These are phyloP conservation scores for Stephania cephalantha DNA, from an alignment of 164 flowering plant genomes.

Conservation along the genomic window DNA sequence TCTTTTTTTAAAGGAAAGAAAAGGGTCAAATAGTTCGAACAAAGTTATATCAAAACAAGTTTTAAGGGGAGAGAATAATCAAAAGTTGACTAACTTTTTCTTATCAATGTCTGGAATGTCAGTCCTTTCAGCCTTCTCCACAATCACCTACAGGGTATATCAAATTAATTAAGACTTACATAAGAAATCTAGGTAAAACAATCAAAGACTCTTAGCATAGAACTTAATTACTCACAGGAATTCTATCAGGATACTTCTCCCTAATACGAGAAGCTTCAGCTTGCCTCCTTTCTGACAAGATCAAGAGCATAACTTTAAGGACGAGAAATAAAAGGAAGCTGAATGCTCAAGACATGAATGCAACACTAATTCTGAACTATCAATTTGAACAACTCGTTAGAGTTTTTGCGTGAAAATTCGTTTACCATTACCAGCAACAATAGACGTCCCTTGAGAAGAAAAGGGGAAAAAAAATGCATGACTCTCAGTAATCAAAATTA, in stretches of 20 bases:
- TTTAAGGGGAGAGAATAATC: neutral
- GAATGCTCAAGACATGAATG: neutral
- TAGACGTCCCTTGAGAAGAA: neutral
- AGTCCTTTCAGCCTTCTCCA: slow-evolving; percentile 77
- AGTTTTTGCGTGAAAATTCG: neutral
- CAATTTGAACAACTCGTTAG: too few relatives aligned
- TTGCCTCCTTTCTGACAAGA: slow-evolving; percentile 62
- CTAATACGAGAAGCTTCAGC: slow-evolving; percentile 82
- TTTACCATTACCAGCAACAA: neutral
- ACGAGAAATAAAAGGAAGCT: neutral
- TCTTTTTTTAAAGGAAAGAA: neutral
- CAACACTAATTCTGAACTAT: neutral
- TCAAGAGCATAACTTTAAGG: slow-evolving; percentile 6
- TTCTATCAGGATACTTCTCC: slow-evolving; percentile 85
- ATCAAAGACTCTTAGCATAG: neutral
- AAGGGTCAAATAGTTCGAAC: neutral
- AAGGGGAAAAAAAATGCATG: neutral
- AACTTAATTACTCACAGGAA: slow-evolving; percentile 44
- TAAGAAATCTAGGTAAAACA: neutral
- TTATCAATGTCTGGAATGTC: slow-evolving; percentile 89
- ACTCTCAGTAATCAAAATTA: neutral
- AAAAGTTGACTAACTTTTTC: slow-evolving; percentile 60
- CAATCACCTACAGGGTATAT: slow-evolving; percentile 52
- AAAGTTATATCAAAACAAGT: neutral
- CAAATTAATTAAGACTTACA: too few relatives aligned